Evolutionary conservation across 164 flowering plant species (phyloP).

Genomic region (Vitis rupestris): DNA sequence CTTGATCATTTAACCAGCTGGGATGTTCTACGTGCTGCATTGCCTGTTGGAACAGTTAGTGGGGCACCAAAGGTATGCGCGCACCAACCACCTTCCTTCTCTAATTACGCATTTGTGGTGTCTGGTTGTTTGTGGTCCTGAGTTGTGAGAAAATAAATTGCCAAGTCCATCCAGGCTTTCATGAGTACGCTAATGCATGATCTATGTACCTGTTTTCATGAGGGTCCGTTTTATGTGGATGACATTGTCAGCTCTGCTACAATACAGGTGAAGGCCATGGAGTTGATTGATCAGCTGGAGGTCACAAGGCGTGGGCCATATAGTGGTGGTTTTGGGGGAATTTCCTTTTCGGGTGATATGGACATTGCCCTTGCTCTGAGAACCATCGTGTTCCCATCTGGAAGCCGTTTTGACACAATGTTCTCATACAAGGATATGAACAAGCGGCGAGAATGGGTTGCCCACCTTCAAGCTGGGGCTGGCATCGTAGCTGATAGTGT

Average conservation of each 20-base stretch:
- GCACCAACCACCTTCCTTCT: neutral
- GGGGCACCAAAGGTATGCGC: constrained; percentile 91
- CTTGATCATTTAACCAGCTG: constrained; percentile 71
- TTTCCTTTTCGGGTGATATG: constrained; percentile 85
- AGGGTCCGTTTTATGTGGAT: neutral
- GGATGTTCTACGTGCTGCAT: constrained; percentile 90
- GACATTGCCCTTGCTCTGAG: constrained; percentile 87
- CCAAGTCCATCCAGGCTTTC: neutral
- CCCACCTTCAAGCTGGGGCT: constrained; percentile 90
- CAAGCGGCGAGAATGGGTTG: constrained; percentile 83
- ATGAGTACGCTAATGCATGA: neutral
- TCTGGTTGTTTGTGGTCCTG: neutral
- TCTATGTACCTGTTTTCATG: neutral
- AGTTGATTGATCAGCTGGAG: constrained; percentile 81
- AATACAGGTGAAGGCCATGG: constrained; percentile 91
- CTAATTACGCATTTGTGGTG: neutral
- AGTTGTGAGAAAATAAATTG: neutral
- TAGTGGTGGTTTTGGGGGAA: constrained; percentile 91
- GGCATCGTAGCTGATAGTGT: constrained; percentile 88
- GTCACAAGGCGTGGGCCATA: constrained; percentile 83
- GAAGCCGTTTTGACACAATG: constrained; percentile 65
- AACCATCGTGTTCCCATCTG: constrained; percentile 84
- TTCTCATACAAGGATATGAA: constrained; percentile 68
- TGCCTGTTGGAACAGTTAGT: constrained; percentile 98
- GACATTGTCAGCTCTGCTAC: neutral